Percentiles rank a stretch among this genome's conserved stretches.
Evolutionary conservation across 1,284 basidiomycete genomes (phyloP).

Genomic region (Volvariella volvacea): DNA sequence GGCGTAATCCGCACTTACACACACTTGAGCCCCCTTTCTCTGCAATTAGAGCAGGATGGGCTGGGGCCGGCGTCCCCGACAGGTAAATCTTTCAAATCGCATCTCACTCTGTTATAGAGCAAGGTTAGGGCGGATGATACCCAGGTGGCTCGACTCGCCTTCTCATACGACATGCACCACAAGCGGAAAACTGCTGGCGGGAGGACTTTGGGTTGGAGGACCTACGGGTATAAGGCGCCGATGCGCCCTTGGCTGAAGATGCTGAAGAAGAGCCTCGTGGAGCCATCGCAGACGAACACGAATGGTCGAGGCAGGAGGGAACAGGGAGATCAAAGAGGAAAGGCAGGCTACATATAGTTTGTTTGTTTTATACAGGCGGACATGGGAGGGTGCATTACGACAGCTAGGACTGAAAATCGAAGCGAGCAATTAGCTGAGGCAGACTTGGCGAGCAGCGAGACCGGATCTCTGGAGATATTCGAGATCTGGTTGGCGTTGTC

Average conservation of each 20-base stretch:
- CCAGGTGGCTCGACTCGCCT: constrained; percentile 37
- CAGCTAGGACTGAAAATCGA: constrained; percentile 18
- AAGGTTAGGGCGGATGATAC: constrained; percentile 5
- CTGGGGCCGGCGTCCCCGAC: constrained; percentile 39
- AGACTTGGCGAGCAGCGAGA: constrained; percentile 23
- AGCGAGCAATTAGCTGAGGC: constrained; percentile 23
- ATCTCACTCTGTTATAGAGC: constrained; percentile 52
- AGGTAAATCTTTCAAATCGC: constrained; percentile 72
- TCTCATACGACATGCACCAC: constrained; percentile 85
- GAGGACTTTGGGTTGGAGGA: constrained; percentile 58
- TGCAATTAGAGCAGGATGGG: constrained; percentile 79
- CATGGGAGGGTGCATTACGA: constrained; percentile 19
- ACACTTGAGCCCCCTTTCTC: constrained; percentile 80
- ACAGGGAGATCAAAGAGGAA: constrained; percentile 18
- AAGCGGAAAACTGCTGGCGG: constrained; percentile 80
- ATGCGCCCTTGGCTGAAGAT: constrained; percentile 20
- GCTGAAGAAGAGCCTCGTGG: constrained; percentile 35
- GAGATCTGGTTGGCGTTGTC: not conserved
- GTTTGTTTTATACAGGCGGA: constrained; percentile 28
- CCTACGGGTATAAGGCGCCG: constrained; percentile 46
- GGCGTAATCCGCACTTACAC: constrained; percentile 31
- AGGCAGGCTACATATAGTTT: constrained; percentile 11
- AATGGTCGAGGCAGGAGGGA: constrained; percentile 9
- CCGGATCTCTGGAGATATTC: constrained; percentile 34
- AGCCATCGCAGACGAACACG: constrained; percentile 36